Conservation (phyloP, 192 early-diverging fungal species). For the Gryganskiella cystojenkinii region DNA sequence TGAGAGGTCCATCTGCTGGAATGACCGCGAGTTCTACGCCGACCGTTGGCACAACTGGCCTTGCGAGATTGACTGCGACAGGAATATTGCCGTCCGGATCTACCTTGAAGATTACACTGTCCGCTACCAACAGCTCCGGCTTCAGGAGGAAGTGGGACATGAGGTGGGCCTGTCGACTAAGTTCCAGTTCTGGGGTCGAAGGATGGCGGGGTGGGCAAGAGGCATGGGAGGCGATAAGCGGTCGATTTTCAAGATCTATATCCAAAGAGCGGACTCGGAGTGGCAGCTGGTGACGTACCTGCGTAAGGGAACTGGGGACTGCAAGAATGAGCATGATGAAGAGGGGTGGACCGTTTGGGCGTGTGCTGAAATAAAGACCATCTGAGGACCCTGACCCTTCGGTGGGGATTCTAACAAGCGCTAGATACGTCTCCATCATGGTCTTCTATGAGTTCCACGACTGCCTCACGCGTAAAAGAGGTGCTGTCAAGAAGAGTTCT, state of each 20-base stretch:
- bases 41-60: slow-evolving; percentile 24
- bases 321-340: slow-evolving; percentile 20
- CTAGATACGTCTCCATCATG: no score
- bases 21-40: slow-evolving; percentile 19
- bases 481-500: no score
- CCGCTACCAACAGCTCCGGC: neutral
- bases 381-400: no score
- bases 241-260: slow-evolving; percentile 23
- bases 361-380: slow-evolving; percentile 20
- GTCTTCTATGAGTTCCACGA: no score
- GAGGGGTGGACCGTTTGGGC: slow-evolving; percentile 18
- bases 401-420: no score
- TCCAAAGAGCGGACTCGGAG: slow-evolving; percentile 20
- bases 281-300: slow-evolving; percentile 25
- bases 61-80: slow-evolving; percentile 20
- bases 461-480: no score
- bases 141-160: neutral
- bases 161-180: slow-evolving; percentile 1
- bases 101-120: slow-evolving; percentile 19
- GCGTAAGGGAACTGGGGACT: slow-evolving; percentile 21
- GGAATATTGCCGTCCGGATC: slow-evolving; percentile 5
- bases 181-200: neutral
- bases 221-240: neutral
- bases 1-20: slow-evolving; percentile 16
- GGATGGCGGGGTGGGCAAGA: neutral